phyloP scores from a whole-genome alignment of 805 yeast species.

The Lipomyces kockii region DNA sequence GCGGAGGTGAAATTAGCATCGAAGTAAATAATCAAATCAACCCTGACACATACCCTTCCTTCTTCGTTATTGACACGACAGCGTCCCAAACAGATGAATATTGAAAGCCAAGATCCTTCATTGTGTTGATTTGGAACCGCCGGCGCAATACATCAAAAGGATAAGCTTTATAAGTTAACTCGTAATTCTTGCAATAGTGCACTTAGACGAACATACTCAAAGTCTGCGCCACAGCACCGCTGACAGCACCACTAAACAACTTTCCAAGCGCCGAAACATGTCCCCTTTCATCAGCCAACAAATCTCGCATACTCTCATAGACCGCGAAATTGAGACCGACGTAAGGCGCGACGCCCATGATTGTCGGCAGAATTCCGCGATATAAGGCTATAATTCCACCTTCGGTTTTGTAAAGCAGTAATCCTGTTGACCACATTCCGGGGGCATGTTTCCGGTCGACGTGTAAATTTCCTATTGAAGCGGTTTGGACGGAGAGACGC shows the following conservation, averaged over 20 bases:
- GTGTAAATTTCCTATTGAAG: slow-evolving; percentile 51
- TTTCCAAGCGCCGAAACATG: slow-evolving; percentile 57
- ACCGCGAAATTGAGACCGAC: slow-evolving; percentile 91
- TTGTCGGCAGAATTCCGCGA: slow-evolving; percentile 87
- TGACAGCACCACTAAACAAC: slow-evolving; percentile 76
- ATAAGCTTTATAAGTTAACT: slow-evolving; percentile 52
- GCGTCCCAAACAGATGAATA: slow-evolving; percentile 82
- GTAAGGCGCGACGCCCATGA: slow-evolving; percentile 93
- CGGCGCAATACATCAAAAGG: slow-evolving; percentile 90
- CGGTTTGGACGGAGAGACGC: slow-evolving; percentile 86
- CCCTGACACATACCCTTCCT: slow-evolving; percentile 61
- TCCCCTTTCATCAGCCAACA: slow-evolving; percentile 46
- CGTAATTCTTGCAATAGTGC: neutral
- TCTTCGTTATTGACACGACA: slow-evolving; percentile 63
- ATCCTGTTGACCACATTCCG: slow-evolving; percentile 65
- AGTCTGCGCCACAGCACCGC: slow-evolving; percentile 90
- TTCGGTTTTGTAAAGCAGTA: slow-evolving; percentile 67
- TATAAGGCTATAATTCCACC: slow-evolving; percentile 83
- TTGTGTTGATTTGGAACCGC: slow-evolving; percentile 86
- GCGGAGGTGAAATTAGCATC: slow-evolving; percentile 31
- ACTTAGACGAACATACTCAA: slow-evolving; percentile 47
- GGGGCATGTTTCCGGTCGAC: slow-evolving; percentile 49
- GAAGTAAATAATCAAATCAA: neutral
- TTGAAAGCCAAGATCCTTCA: slow-evolving; percentile 80
- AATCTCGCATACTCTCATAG: slow-evolving; percentile 78